Percentiles rank a stretch among this genome's conserved stretches.
These are phyloP conservation scores for Erigeron canadensis DNA, from an alignment of 129 eudicot genomes.

Conservation along the genomic window DNA sequence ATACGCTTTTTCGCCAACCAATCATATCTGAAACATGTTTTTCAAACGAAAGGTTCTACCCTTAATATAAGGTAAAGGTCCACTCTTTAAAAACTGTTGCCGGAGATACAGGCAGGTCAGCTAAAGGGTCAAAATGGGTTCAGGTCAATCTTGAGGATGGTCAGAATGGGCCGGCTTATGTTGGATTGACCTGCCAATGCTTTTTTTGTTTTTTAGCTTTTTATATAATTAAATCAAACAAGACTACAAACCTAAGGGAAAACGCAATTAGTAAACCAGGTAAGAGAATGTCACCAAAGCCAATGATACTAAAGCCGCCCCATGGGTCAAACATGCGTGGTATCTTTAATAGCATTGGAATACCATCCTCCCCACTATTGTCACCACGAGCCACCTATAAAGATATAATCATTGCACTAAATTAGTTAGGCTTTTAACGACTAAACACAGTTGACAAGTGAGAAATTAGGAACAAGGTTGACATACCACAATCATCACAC, in stretches of 20 bases:
- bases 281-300: slow-evolving; percentile 83
- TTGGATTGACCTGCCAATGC: neutral
- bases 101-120: neutral
- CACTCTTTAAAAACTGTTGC: neutral
- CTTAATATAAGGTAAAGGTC: slow-evolving; percentile 1
- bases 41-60: slow-evolving; percentile 12
- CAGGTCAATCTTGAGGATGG: neutral
- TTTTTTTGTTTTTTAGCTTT: too few species aligned
- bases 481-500: slow-evolving; percentile 94
- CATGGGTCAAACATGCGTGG: slow-evolving; percentile 94
- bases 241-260: slow-evolving; percentile 55
- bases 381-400: slow-evolving; percentile 88
- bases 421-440: neutral
- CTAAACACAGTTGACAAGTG: slow-evolving; percentile 1
- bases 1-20: slow-evolving; percentile 75
- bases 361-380: slow-evolving; percentile 87
- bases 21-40: slow-evolving; percentile 56
- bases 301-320: slow-evolving; percentile 92
- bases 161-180: neutral
- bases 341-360: slow-evolving; percentile 85
- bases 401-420: neutral
- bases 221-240: neutral
- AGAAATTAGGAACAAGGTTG: slow-evolving; percentile 14
- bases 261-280: slow-evolving; percentile 79
- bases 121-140: neutral